These are phyloP conservation scores for Colletotrichum destructivum DNA, from an alignment of 2,329 filamentous ascomycete species.

Conservation along the genomic window DNA sequence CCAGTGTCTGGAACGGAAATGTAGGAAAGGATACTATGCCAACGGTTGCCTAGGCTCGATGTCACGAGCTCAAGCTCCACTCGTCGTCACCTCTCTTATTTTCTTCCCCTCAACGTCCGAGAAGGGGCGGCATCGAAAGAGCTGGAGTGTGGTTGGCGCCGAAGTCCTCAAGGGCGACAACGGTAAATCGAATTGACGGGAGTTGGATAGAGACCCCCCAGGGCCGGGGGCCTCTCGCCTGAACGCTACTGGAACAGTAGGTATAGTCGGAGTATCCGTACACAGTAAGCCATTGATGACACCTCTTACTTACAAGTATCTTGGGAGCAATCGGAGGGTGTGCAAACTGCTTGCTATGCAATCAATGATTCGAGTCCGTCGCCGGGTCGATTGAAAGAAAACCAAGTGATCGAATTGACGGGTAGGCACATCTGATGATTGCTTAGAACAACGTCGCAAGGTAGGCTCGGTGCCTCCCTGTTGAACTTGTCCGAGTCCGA, in stretches of 20 bases:
- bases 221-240: not conserved
- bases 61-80: not conserved
- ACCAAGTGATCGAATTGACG: not conserved
- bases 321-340: not conserved
- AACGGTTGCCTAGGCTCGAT: not conserved
- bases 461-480: not conserved
- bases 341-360: not conserved
- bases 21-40: not conserved
- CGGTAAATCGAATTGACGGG: not conserved
- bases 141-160: not conserved
- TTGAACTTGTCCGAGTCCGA: not conserved
- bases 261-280: constrained; percentile 15
- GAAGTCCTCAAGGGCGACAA: not conserved
- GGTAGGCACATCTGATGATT: not conserved
- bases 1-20: not conserved
- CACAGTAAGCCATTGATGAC: not conserved
- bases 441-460: not conserved
- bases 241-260: not conserved
- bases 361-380: too few species aligned
- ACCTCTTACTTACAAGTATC: not conserved
- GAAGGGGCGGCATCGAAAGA: not conserved
- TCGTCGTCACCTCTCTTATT: not conserved
- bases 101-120: not conserved
- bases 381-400: not conserved
- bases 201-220: not conserved